Evolutionary conservation across 2,329 filamentous ascomycete genomes (phyloP).

Genomic region (Fusarium chaquense): DNA sequence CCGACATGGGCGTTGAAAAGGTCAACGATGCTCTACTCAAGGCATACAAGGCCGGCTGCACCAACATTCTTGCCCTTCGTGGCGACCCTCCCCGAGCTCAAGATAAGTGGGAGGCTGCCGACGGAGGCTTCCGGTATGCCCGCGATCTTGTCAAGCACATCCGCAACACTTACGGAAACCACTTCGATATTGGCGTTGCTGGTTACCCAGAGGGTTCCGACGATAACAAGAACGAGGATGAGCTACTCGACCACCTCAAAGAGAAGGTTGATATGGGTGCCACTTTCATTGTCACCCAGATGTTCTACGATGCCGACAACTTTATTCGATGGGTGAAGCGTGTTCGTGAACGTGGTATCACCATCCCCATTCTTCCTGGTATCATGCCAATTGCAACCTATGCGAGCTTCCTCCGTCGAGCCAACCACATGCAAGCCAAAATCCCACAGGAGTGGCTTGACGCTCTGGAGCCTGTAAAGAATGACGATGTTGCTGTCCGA

Average conservation of each 20-base stretch:
- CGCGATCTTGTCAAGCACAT: slow-evolving; percentile 91
- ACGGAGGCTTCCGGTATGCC: slow-evolving; percentile 91
- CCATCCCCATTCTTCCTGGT: slow-evolving; percentile 83
- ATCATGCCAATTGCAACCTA: slow-evolving; percentile 95
- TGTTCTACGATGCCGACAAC: slow-evolving; percentile 99
- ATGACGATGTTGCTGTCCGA: slow-evolving; percentile 92
- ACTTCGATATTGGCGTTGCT: slow-evolving; percentile 98
- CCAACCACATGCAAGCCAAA: slow-evolving; percentile 89
- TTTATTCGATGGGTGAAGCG: slow-evolving; percentile 92
- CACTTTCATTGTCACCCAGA: slow-evolving; percentile 96
- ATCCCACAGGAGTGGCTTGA: slow-evolving; percentile 85
- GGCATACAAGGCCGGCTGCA: slow-evolving; percentile 95
- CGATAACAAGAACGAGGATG: slow-evolving; percentile 88
- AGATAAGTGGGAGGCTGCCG: slow-evolving; percentile 90
- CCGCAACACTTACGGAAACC: slow-evolving; percentile 72
- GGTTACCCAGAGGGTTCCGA: slow-evolving; percentile 97
- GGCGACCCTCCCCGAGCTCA: slow-evolving; percentile 94
- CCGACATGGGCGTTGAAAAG: slow-evolving; percentile 94
- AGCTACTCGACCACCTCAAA: slow-evolving; percentile 91
- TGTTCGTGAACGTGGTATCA: slow-evolving; percentile 87
- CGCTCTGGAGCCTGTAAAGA: slow-evolving; percentile 91
- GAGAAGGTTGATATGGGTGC: slow-evolving; percentile 96
- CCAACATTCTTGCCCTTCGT: slow-evolving; percentile 93
- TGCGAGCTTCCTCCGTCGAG: slow-evolving; percentile 88
- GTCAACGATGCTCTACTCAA: slow-evolving; percentile 88